Conservation (phyloP, 2,329 filamentous ascomycete genomes). For the Botrytis byssoidea region DNA sequence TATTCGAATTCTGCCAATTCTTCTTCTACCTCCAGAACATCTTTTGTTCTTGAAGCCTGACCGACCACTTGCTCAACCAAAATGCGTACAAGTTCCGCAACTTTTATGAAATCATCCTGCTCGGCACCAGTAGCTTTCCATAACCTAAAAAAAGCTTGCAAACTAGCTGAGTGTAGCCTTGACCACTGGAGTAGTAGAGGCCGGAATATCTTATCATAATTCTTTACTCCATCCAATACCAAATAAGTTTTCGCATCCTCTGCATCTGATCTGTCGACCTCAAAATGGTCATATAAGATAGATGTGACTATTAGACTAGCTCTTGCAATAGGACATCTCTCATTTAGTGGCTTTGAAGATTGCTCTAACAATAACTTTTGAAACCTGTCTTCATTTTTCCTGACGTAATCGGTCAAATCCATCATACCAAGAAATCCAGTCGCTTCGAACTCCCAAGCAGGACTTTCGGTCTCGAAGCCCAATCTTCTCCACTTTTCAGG, state of each 20-base stretch:
- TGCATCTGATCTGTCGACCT: conserved; percentile 79
- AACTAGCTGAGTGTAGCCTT: conserved; percentile 76
- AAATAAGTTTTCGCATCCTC: conserved; percentile 77
- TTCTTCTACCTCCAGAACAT: conserved; percentile 84
- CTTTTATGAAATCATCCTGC: conserved; percentile 86
- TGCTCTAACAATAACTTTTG: conserved; percentile 92
- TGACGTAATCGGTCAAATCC: conserved; percentile 92
- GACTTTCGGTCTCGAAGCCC: conserved; percentile 88
- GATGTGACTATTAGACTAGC: conserved; percentile 84
- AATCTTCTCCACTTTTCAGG: conserved; percentile 90
- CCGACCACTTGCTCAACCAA: conserved; percentile 88
- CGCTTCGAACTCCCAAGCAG: conserved; percentile 78
- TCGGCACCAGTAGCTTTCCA: conserved; percentile 90
- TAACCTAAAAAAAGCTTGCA: conserved; percentile 84
- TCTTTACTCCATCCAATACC: conserved; percentile 68
- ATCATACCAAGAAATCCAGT: conserved; percentile 94
- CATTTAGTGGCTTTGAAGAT: conserved; percentile 64
- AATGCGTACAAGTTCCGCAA: conserved; percentile 86
- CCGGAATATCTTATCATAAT: conserved; percentile 82
- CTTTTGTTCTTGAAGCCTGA: conserved; percentile 74
- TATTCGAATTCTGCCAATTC: conserved; percentile 84
- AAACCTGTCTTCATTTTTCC: conserved; percentile 87
- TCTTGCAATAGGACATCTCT: conserved; percentile 82
- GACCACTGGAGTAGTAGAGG: conserved; percentile 93
- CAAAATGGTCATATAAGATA: conserved; percentile 92